These are phyloP conservation scores for Zychaea mexicana DNA, from an alignment of 371 early-diverging fungal genomes.

Conservation along the genomic window DNA sequence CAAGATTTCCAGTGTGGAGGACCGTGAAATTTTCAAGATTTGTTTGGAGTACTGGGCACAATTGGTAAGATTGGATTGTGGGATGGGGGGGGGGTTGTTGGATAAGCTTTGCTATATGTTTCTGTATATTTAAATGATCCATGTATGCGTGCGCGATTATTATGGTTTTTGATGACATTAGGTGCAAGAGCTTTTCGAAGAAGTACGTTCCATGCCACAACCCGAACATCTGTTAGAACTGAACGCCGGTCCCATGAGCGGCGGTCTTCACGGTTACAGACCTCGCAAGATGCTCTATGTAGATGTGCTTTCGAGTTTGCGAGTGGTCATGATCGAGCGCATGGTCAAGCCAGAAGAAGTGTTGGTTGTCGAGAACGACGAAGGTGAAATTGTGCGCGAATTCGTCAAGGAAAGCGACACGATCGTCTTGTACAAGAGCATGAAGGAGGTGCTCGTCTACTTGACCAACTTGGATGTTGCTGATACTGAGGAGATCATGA, in stretches of 20 bases:
- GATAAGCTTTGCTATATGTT: too few relatives aligned
- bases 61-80: slow-evolving; percentile 58
- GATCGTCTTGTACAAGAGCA: slow-evolving; percentile 96
- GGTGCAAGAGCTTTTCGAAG: slow-evolving; percentile 83
- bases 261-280: slow-evolving; percentile 18
- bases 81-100: neutral
- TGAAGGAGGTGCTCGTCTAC: slow-evolving; percentile 97
- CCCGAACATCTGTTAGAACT: slow-evolving; percentile 39
- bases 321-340: slow-evolving; percentile 93
- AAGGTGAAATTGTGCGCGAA: slow-evolving; percentile 99
- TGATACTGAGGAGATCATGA: slow-evolving; percentile 95
- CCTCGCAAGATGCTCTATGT: slow-evolving; percentile 73
- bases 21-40: slow-evolving; percentile 97
- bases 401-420: slow-evolving; percentile 98
- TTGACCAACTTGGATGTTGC: slow-evolving; percentile 93
- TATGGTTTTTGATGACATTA: too few relatives aligned
- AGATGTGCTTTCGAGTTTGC: slow-evolving; percentile 78
- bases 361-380: slow-evolving; percentile 99
- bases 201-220: slow-evolving; percentile 58
- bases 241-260: slow-evolving; percentile 30
- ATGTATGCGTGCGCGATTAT: too few relatives aligned
- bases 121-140: too few relatives aligned
- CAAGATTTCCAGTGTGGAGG: slow-evolving; percentile 88
- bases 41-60: slow-evolving; percentile 97
- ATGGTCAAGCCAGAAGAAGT: slow-evolving; percentile 98